Conservation (phyloP, 495 filamentous ascomycete species). For the Penicillium argentinense region DNA sequence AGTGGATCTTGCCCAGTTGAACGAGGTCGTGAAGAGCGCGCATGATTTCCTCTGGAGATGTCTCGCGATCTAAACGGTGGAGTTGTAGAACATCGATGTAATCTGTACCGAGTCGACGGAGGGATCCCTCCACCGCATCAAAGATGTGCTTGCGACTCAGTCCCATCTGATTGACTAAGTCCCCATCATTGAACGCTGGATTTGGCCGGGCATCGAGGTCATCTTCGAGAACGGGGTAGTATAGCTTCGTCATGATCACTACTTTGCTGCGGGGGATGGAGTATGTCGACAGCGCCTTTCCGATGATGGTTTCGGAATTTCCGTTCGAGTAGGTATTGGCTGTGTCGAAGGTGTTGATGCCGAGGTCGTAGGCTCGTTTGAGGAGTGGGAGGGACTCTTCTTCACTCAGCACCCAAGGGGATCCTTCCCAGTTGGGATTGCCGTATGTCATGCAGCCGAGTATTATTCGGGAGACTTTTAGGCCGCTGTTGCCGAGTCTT, state of each 20-base stretch:
- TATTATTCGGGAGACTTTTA: slow-evolving; percentile 65
- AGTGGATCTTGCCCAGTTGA: slow-evolving; percentile 60
- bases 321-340: slow-evolving; percentile 68
- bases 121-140: slow-evolving; percentile 50
- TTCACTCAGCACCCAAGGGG: slow-evolving; percentile 60
- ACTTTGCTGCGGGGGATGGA: slow-evolving; percentile 70
- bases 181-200: slow-evolving; percentile 23
- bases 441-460: slow-evolving; percentile 69
- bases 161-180: slow-evolving; percentile 46
- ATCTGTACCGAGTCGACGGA: slow-evolving; percentile 45
- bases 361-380: slow-evolving; percentile 64
- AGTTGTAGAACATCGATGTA: slow-evolving; percentile 59
- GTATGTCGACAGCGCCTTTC: slow-evolving; percentile 67
- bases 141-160: slow-evolving; percentile 52
- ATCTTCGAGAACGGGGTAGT: slow-evolving; percentile 52
- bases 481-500: slow-evolving; percentile 61
- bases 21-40: slow-evolving; percentile 68
- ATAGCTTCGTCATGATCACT: slow-evolving; percentile 72
- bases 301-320: slow-evolving; percentile 64
- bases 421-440: slow-evolving; percentile 46
- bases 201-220: slow-evolving; percentile 12
- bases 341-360: slow-evolving; percentile 58
- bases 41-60: slow-evolving; percentile 70
- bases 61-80: slow-evolving; percentile 51
- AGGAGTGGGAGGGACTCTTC: slow-evolving; percentile 63